These are phyloP conservation scores for Histomonas meleagridis DNA, from an alignment of 208 protist genomes.

Conservation along the genomic window DNA sequence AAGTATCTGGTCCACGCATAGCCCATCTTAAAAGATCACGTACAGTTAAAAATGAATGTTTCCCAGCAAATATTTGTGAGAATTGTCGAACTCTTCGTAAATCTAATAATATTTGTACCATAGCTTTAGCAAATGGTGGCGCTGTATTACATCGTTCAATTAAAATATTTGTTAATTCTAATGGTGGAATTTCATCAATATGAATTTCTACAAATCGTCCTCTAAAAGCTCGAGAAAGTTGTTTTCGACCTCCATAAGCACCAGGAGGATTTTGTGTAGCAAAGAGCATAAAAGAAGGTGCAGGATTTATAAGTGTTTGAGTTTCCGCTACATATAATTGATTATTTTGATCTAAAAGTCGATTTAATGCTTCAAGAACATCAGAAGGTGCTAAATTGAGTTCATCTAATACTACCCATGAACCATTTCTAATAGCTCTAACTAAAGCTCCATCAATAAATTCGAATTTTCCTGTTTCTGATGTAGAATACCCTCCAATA, in stretches of 20 bases:
- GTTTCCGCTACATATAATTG: constrained; percentile 97
- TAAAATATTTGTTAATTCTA: constrained; percentile 88
- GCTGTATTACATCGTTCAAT: constrained; percentile 64
- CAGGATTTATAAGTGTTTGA: constrained; percentile 82
- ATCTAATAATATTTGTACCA: constrained; percentile 68
- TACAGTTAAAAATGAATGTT: constrained; percentile 93
- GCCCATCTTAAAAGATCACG: constrained; percentile 99
- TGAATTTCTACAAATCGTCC: constrained; percentile 97
- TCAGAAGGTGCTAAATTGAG: constrained; percentile 98
- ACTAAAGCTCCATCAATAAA: constrained; percentile 64
- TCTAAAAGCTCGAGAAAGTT: constrained; percentile 95
- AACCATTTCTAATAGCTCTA: constrained; percentile 63
- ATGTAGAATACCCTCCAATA: constrained; percentile 42
- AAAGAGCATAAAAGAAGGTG: constrained; percentile 95
- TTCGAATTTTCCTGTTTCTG: constrained; percentile 51
- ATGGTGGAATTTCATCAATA: constrained; percentile 91
- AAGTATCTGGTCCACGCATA: constrained; percentile 67
- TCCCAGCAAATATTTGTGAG: constrained; percentile 81
- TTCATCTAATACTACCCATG: constrained; percentile 99
- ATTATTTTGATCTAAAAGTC: constrained; percentile 98
- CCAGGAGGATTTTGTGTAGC: constrained; percentile 98
- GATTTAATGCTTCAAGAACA: constrained; percentile 89
- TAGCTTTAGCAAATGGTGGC: constrained; percentile 37
- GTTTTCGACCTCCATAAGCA: constrained; percentile 86
- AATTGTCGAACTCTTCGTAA: constrained; percentile 67